Evolutionary conservation across 116 monocot species (phyloP).

Genomic region (Posidonia oceanica): DNA sequence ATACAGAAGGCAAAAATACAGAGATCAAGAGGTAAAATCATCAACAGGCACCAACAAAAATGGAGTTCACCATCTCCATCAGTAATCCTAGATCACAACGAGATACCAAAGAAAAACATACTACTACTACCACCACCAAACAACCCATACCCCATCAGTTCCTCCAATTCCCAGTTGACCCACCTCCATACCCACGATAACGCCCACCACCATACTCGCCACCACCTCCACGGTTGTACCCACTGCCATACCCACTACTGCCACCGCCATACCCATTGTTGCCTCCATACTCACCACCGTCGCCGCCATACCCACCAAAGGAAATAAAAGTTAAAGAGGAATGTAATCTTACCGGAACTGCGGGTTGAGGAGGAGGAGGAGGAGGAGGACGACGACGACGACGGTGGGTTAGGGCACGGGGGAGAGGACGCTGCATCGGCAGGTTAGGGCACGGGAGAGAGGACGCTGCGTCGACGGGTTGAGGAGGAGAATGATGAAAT

Average conservation of each 20-base stretch:
- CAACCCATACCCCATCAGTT: conserved; percentile 6
- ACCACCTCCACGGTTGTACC: conserved; percentile 9
- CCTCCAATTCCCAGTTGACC: conserved; percentile 32
- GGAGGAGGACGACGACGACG: no score
- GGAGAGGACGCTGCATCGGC: no score
- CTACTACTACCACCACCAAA: neutral
- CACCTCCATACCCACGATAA: conserved; percentile 9
- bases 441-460: no score
- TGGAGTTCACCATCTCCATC: neutral
- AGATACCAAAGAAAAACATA: neutral
- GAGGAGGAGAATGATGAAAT: no score
- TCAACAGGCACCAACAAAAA: neutral
- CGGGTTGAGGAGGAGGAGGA: no score
- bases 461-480: no score
- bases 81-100: no score
- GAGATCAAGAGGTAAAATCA: neutral
- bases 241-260: no score
- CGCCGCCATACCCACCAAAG: conserved; percentile 3
- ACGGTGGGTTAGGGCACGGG: no score
- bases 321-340: no score
- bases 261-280: conserved; percentile 22
- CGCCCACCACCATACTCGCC: no score
- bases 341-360: no score
- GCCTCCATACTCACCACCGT: conserved; percentile 17
- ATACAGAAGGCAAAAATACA: neutral